Percentiles rank a stretch among this genome's conserved stretches.
Conservation (phyloP, 108 stramenopile genomes). For the Parietichytrium sp. region DNA sequence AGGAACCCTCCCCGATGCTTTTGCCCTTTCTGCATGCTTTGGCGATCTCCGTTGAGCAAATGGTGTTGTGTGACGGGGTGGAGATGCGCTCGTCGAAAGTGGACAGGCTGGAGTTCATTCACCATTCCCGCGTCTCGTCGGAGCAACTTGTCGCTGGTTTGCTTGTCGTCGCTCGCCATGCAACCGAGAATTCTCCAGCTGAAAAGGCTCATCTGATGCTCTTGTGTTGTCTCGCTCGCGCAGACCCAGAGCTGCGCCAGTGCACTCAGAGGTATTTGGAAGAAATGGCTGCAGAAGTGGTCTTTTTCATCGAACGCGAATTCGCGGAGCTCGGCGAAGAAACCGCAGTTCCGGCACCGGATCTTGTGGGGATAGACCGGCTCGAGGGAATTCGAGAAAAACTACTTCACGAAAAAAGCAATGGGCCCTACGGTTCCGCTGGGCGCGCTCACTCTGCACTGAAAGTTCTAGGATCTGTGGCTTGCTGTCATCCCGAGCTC, state of each 20-base stretch:
- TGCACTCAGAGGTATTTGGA: background rate
- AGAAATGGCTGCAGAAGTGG: background rate
- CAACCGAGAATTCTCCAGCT: background rate
- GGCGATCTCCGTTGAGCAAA: background rate
- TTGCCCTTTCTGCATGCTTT: constrained; percentile 24
- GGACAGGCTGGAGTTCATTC: background rate
- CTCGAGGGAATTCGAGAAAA: background rate
- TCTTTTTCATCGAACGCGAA: background rate
- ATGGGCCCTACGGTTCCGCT: background rate
- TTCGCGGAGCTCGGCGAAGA: background rate
- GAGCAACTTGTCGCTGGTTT: background rate
- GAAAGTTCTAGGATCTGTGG: background rate
- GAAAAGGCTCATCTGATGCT: constrained; percentile 2
- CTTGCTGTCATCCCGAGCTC: background rate
- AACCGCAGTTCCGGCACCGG: too few species aligned
- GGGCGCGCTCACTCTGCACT: background rate
- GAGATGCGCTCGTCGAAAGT: background rate
- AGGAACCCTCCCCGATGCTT: background rate
- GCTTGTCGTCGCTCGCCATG: background rate
- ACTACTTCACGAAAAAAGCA: background rate
- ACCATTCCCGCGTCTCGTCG: background rate
- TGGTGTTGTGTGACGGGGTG: background rate
- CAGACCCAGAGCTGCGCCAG: background rate
- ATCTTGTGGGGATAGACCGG: too few species aligned
- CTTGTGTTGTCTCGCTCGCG: background rate